Base-by-base conservation (phyloP, 768 basidiomycete genomes). In the Boletus rubescentipes region DNA sequence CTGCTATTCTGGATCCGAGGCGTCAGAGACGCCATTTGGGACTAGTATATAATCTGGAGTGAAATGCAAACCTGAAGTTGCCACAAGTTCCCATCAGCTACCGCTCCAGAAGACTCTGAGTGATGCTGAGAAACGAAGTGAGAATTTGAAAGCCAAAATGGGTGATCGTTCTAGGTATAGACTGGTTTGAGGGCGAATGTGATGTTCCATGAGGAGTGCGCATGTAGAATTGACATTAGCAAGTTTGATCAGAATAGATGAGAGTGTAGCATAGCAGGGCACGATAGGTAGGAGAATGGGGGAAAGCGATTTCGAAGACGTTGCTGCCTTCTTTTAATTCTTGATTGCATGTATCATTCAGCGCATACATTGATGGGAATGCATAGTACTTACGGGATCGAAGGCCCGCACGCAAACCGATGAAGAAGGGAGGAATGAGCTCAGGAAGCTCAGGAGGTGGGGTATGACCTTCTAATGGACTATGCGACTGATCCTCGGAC, bases 1-100 rank as follows among this genome's bases (percentile, higher is more conserved):
- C 40, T 49, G 42, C 44, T 29, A 49, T 46, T 56, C 53, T 54
- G 50, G 57, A 59, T 58, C 61, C 55, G 62, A 59, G 37, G 57
- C 46, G 50, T 30, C 36, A 38, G 21, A 36, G 44, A 52, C 1
- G 35, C 35, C 40, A 38, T 36, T 34, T 38, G 26, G 23, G 26
- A 48, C 15, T 42, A 46, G 35, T 47, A 16, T 18, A 29, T 5
- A 29, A 57, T 10, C 8, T 26, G 34, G 32, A 10, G 23, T 46
- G 37, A 43, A 30, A 39, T 40, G 42, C 32, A 31, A 37, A 49
- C 32, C 45, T 48, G 53, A 34, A 35, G 41, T 32, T 36, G 35
- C 46, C 55, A 30, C 48, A 35, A 35, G 40, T n/a, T 46, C 36
- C 31, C 39, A 38, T 39, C 18, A 43, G 31, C 35, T 31, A 16